phyloP scores from a whole-genome alignment of 202 grass and related monocot genomes.

The Hordeum pubiflorum region DNA sequence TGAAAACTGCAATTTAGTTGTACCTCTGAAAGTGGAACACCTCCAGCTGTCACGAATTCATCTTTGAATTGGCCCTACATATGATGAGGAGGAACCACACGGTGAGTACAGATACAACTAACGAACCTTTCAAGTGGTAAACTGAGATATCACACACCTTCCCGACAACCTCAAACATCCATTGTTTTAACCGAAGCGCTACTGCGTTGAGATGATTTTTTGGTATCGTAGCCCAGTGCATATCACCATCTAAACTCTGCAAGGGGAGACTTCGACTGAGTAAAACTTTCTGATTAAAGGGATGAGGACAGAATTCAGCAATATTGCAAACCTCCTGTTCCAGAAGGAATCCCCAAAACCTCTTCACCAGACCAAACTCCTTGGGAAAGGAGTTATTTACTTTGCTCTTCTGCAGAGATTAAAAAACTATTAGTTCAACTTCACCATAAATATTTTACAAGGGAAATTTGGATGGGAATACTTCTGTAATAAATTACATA shows the following conservation, averaged over 20 bases:
- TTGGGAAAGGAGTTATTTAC: conserved; percentile 59
- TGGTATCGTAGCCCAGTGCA: conserved; percentile 66
- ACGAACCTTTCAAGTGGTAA: too few species aligned
- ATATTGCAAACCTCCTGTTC: conserved; percentile 58
- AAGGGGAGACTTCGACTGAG: conserved; percentile 24
- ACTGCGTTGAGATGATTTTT: conserved; percentile 58
- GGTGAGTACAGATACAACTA: background rate
- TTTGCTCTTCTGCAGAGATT: conserved; percentile 61
- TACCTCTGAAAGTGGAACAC: conserved; percentile 83
- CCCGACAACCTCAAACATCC: conserved; percentile 56
- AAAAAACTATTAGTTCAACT: conserved; percentile 23
- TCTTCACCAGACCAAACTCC: conserved; percentile 74
- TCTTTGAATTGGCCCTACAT: conserved; percentile 95
- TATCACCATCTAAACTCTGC: conserved; percentile 76
- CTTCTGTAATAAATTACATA: background rate
- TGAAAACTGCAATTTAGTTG: conserved; percentile 2
- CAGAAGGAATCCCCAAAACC: conserved; percentile 88
- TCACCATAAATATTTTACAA: background rate
- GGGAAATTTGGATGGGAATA: background rate
- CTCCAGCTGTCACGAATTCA: conserved; percentile 96
- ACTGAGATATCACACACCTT: conserved; percentile 45
- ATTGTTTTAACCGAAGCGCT: conserved; percentile 66
- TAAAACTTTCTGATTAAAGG: conserved; percentile 14
- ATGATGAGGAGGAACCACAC: conserved; percentile 4
- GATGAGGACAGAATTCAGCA: conserved; percentile 17